Conservation (phyloP, 2,329 filamentous ascomycete genomes). For the Trichothecium roseum region DNA sequence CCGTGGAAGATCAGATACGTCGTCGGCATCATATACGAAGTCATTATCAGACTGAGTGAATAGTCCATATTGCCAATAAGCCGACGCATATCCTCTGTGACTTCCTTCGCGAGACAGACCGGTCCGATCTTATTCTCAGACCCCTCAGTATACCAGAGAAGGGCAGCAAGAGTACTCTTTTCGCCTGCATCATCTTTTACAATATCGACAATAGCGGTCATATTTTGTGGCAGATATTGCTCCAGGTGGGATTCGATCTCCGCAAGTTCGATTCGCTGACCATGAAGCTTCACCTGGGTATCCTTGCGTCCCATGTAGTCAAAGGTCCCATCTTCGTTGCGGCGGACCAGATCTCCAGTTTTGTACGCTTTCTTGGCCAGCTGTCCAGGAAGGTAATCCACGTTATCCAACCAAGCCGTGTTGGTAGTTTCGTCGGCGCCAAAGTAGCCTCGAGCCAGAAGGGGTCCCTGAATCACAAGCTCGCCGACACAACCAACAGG, state of each 20-base stretch:
- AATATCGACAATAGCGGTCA: not conserved
- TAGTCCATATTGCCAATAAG: too few relatives aligned
- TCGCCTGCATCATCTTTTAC: not conserved
- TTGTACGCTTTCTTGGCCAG: conserved; percentile 21
- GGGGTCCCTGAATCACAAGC: conserved; percentile 22
- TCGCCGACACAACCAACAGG: conserved; percentile 17
- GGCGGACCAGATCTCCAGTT: conserved; percentile 33
- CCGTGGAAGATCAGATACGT: not conserved
- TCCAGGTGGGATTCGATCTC: conserved; percentile 8
- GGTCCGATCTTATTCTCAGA: not conserved
- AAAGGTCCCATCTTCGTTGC: conserved; percentile 18
- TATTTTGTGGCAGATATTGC: not conserved
- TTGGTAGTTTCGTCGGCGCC: conserved; percentile 21
- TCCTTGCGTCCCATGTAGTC: conserved; percentile 39
- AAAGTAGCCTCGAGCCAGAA: conserved; percentile 24
- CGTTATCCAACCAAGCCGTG: conserved; percentile 15
- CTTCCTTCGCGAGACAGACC: too few relatives aligned
- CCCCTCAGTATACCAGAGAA: conserved; percentile 7
- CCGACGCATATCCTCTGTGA: too few relatives aligned
- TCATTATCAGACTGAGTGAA: not conserved
- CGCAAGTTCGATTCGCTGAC: conserved; percentile 38
- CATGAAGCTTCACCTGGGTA: conserved; percentile 44
- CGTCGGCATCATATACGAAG: conserved; percentile 8
- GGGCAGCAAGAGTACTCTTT: conserved; percentile 1
- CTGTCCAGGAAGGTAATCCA: not conserved